A percentile compares a stretch with the other conserved stretches of the same genome.
Conservation (phyloP, 2,329 filamentous ascomycete genomes). For the Exutisphaerella laricina region DNA sequence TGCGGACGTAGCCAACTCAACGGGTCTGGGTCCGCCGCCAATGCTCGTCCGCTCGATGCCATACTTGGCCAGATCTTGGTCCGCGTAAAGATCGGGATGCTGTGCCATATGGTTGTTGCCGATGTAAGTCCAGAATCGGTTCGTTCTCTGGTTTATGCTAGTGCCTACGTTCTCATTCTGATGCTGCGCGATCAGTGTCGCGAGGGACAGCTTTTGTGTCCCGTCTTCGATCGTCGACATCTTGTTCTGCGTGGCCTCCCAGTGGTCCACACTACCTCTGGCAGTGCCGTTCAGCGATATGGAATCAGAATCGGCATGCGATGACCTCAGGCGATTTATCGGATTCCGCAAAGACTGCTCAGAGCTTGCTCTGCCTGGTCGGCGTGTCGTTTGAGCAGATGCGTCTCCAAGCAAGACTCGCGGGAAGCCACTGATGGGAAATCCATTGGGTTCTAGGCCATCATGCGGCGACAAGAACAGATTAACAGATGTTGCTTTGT, state of each 20-base stretch:
- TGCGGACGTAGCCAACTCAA: conserved; percentile 10
- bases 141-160: conserved; percentile 26
- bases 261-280: conserved; percentile 19
- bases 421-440: conserved; percentile 35
- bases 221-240: conserved; percentile 9
- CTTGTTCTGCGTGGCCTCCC: conserved; percentile 21
- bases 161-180: conserved; percentile 16
- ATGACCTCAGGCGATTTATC: conserved; percentile 9
- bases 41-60: conserved; percentile 13
- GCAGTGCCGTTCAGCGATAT: conserved; percentile 19
- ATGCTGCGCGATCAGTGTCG: conserved; percentile 29
- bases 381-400: conserved; percentile 13
- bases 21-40: conserved; percentile 3
- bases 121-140: conserved; percentile 35
- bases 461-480: conserved; percentile 32
- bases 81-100: conserved; percentile 30
- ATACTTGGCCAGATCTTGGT: conserved; percentile 29
- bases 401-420: conserved; percentile 30
- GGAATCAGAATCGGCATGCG: conserved; percentile 25
- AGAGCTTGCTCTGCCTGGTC: conserved; percentile 21
- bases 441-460: conserved; percentile 30
- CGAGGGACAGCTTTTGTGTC: conserved; percentile 26
- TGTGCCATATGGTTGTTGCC: conserved; percentile 33
- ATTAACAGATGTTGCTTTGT: conserved; percentile 29
- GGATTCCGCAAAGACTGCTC: conserved; percentile 18